Base-by-base conservation (phyloP, 2,329 filamentous ascomycete genomes). In the Aspergillus sp. region DNA sequence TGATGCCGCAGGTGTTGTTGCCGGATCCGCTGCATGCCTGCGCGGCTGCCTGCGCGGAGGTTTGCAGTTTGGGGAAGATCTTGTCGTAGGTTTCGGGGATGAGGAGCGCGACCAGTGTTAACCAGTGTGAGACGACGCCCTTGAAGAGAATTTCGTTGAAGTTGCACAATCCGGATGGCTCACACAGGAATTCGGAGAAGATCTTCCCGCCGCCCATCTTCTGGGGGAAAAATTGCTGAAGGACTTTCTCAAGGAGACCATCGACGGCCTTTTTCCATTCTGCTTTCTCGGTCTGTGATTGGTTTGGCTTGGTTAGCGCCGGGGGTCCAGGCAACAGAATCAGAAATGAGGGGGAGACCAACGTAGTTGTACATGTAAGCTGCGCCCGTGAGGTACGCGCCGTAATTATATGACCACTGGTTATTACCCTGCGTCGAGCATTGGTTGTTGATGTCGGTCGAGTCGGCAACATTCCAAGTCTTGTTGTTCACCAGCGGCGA, bases 141-240 rank as follows among this genome's bases (percentile, higher is more conserved):
- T 90, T 90, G 82, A 89, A 92, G 2, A 85, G 84, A 57, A 85
- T 74, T 80, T 91, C 89, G 68, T 93, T 90, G 57, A 83, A 80
- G 57, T 87, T 87, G 77, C 90, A 93, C 19, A 76, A 81, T 21
- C 72, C 69, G 2, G 68, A 74, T 3, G 80, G 75, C 64, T 91
- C 89, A 75, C 90, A 93, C 12, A 85, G 79, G 3, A 84, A 74
- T 72, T 93, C 90, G 62, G 77, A 84, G 60, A 54, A 37, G 40
- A 62, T 55, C 31, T 88, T 84, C 62, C 87, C 79, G 55, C 81
- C 80, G 46, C 59, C 57, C 21, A 51, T 27, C n/a, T 56, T 33
- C 2, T 46, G 19, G 5, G 78, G 78, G 74, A 87, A 86, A 68
- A 87, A 86, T 9, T 72, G 71, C n/a, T 70, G 60, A 0, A 80